A percentile compares a stretch with the other conserved stretches of the same genome.
Conservation (phyloP, 2,329 filamentous ascomycete genomes). For the Arthrobotrys sinensis region DNA sequence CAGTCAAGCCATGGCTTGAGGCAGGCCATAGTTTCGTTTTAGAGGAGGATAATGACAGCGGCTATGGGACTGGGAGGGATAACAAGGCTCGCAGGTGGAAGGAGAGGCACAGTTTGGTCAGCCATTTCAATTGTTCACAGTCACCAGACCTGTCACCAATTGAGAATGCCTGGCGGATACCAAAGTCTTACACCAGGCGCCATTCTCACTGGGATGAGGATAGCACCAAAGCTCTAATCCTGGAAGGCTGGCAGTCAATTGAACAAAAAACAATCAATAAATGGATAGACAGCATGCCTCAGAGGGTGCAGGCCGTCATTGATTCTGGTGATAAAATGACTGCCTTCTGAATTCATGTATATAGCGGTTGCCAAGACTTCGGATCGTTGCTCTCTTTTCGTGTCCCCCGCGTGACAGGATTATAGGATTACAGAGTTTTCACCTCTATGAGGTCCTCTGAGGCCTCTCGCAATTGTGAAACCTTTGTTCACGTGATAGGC, state of each 20-base stretch:
- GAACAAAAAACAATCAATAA: constrained; percentile 4
- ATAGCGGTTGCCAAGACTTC: too few relatives aligned
- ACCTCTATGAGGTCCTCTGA: too few relatives aligned
- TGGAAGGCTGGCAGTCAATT: neutral
- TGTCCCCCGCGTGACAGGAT: too few relatives aligned
- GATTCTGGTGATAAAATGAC: constrained; percentile 14
- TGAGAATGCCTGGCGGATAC: neutral
- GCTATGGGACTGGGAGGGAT: neutral
- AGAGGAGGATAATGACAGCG: constrained; percentile 11
- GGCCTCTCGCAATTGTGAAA: too few relatives aligned
- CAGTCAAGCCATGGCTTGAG: neutral
- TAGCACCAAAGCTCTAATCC: neutral
- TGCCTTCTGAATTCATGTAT: neutral
- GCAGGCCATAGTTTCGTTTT: constrained; percentile 3
- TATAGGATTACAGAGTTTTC: too few relatives aligned
- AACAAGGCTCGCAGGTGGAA: neutral
- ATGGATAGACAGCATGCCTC: constrained; percentile 13
- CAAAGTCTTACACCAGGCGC: neutral
- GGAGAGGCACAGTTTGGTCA: neutral
- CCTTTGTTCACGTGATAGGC: too few relatives aligned
- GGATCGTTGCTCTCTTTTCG: too few relatives aligned
- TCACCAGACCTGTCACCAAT: constrained; percentile 6
- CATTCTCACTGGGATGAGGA: constrained; percentile 9
- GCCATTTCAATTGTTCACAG: neutral
- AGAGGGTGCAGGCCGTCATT: constrained; percentile 17